Percentiles rank a stretch among this genome's conserved stretches.
Evolutionary conservation across 345 rosid genomes (phyloP).

Genomic region (Mercurialis annua): DNA sequence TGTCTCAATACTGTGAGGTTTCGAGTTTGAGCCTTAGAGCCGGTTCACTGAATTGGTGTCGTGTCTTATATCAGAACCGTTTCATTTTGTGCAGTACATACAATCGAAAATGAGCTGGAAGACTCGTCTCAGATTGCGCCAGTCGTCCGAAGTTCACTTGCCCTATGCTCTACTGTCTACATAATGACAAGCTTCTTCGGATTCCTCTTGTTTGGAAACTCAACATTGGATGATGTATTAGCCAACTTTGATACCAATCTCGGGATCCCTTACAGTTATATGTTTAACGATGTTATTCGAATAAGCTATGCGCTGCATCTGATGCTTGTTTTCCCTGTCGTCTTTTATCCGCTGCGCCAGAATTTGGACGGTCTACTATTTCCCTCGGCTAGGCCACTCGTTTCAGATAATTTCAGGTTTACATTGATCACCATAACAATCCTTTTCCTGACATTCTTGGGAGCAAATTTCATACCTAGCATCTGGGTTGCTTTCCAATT

Average conservation of each 20-base stretch:
- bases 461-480: conserved; percentile 22
- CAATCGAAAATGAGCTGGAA: conserved; percentile 22
- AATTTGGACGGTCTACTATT: conserved; percentile 26
- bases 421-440: conserved; percentile 13
- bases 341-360: conserved; percentile 16
- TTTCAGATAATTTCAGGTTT: conserved; percentile 18
- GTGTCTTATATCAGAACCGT: too few species aligned
- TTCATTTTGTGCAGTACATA: conserved; percentile 20
- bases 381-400: conserved; percentile 20
- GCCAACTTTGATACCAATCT: conserved; percentile 24
- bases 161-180: conserved; percentile 19
- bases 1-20: too few species aligned
- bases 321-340: conserved; percentile 25
- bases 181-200: conserved; percentile 26
- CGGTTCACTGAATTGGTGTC: too few species aligned
- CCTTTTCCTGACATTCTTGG: conserved; percentile 17
- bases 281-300: conserved; percentile 17
- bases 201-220: conserved; percentile 25
- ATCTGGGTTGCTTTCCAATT: conserved; percentile 30
- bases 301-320: conserved; percentile 25
- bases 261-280: conserved; percentile 18
- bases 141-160: conserved; percentile 17
- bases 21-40: too few species aligned
- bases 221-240: conserved; percentile 25
- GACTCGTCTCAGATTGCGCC: conserved; percentile 17